Conservation (phyloP, 768 basidiomycete species). For the Termitomyces sp. region DNA sequence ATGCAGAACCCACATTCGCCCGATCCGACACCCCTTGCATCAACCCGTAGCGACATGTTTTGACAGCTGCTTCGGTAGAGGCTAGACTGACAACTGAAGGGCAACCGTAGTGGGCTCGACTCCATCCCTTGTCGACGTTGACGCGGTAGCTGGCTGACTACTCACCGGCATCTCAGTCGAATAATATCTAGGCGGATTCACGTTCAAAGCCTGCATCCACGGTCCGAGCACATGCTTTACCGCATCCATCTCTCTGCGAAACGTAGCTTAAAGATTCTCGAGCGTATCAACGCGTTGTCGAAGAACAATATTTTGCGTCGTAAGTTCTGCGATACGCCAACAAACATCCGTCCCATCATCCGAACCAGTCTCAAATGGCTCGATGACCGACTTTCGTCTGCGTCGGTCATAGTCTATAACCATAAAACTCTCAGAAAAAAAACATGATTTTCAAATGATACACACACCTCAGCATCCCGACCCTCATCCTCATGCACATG, state of each 20-base stretch:
- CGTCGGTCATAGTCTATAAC: not conserved
- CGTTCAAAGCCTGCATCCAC: slow-evolving; percentile 19
- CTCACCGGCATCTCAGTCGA: slow-evolving; percentile 20
- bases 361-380: not conserved
- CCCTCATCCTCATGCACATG: slow-evolving; percentile 7
- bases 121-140: slow-evolving; percentile 19
- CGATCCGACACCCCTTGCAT: too few relatives aligned
- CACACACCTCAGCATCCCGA: not conserved
- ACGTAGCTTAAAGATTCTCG: slow-evolving; percentile 45
- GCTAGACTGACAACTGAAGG: too few relatives aligned
- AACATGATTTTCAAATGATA: not conserved
- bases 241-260: slow-evolving; percentile 51
- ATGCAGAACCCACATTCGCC: too few relatives aligned
- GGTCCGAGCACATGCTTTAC: slow-evolving; percentile 58
- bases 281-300: slow-evolving; percentile 52
- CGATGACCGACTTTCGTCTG: not conserved
- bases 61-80: too few relatives aligned
- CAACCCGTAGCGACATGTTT: too few relatives aligned
- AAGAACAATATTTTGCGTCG: slow-evolving; percentile 61
- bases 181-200: not conserved
- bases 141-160: slow-evolving; percentile 17
- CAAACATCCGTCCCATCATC: slow-evolving; percentile 34
- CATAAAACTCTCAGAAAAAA: not conserved
- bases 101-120: too few relatives aligned
- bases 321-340: slow-evolving; percentile 34